A percentile compares a stretch with the other conserved stretches of the same genome.
phyloP scores from a whole-genome alignment of 805 yeast species.

The Grigorovia yakushimaensis region DNA sequence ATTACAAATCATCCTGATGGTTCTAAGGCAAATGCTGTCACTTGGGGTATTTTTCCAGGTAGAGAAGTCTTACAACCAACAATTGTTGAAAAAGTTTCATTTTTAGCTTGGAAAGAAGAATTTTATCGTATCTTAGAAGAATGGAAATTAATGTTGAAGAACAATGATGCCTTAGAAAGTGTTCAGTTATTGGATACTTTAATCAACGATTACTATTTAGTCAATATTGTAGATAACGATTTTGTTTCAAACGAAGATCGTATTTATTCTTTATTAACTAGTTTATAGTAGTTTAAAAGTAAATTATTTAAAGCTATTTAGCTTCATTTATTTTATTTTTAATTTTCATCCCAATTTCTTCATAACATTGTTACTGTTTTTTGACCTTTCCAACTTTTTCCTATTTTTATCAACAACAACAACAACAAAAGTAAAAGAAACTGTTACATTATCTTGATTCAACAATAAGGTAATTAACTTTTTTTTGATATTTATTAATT shows the following conservation, averaged over 20 bases:
- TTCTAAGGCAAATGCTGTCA: slow-evolving; percentile 79
- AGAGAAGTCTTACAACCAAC: slow-evolving; percentile 93
- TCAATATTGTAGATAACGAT: slow-evolving; percentile 87
- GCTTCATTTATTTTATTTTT: neutral
- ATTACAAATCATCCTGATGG: slow-evolving; percentile 61
- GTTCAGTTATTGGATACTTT: slow-evolving; percentile 21
- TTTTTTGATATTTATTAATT: neutral
- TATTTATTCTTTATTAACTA: slow-evolving; percentile 43
- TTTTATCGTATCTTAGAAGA: slow-evolving; percentile 74
- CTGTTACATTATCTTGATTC: neutral
- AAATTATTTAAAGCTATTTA: too few species aligned
- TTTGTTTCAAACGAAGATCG: slow-evolving; percentile 44
- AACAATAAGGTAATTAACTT: neutral
- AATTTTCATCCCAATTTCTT: too few species aligned
- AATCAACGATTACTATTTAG: slow-evolving; percentile 53
- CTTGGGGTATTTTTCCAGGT: slow-evolving; percentile 98
- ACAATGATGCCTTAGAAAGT: slow-evolving; percentile 27
- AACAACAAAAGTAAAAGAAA: neutral
- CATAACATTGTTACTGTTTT: too few species aligned
- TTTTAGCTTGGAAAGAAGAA: slow-evolving; percentile 96
- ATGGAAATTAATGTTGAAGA: slow-evolving; percentile 55
- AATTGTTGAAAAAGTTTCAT: slow-evolving; percentile 83
- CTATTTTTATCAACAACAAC: neutral
- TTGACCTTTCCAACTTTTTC: neutral
- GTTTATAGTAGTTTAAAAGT: too few species aligned